Percentiles rank a stretch among this genome's conserved stretches.
These are phyloP conservation scores for Hyaloscypha bicolor DNA, from an alignment of 495 filamentous ascomycete genomes.

Conservation along the genomic window DNA sequence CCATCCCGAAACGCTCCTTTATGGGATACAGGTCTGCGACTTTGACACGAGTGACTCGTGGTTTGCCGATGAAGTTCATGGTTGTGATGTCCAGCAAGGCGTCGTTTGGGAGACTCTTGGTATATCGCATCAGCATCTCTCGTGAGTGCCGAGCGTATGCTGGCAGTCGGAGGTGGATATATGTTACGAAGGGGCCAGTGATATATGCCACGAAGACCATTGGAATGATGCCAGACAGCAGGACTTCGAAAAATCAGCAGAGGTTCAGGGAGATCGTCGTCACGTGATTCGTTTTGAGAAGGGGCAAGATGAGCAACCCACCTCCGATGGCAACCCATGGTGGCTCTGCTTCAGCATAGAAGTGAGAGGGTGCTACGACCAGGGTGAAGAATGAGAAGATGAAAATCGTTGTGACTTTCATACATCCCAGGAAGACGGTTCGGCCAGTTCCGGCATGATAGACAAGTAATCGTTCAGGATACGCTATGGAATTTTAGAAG, in stretches of 20 bases:
- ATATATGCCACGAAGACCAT: conserved; percentile 66
- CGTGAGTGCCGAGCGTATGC: conserved; percentile 67
- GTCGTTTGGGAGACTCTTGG: conserved; percentile 59
- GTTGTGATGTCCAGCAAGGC: conserved; percentile 71
- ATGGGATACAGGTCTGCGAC: conserved; percentile 52
- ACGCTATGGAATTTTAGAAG: conserved; percentile 31
- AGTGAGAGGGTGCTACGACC: conserved; percentile 62
- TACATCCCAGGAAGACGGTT: conserved; percentile 64
- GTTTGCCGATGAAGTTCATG: conserved; percentile 65
- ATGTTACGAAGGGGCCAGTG: conserved; percentile 70
- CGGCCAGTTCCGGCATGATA: conserved; percentile 72
- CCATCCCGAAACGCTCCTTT: conserved; percentile 47
- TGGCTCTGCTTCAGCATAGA: conserved; percentile 45
- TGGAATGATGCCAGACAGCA: conserved; percentile 62
- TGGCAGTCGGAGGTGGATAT: conserved; percentile 70
- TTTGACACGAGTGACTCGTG: conserved; percentile 47
- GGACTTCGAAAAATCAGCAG: conserved; percentile 43
- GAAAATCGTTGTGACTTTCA: conserved; percentile 74
- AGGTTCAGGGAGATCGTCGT: background rate
- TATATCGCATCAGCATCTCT: conserved; percentile 67
- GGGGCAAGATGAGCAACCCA: conserved; percentile 29
- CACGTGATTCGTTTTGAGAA: background rate
- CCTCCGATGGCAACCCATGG: conserved; percentile 42
- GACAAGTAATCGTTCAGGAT: conserved; percentile 65
- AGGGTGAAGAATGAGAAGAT: conserved; percentile 64